Evolutionary conservation across 768 basidiomycete species (phyloP).

Genomic region (Leccinum ochraceum): DNA sequence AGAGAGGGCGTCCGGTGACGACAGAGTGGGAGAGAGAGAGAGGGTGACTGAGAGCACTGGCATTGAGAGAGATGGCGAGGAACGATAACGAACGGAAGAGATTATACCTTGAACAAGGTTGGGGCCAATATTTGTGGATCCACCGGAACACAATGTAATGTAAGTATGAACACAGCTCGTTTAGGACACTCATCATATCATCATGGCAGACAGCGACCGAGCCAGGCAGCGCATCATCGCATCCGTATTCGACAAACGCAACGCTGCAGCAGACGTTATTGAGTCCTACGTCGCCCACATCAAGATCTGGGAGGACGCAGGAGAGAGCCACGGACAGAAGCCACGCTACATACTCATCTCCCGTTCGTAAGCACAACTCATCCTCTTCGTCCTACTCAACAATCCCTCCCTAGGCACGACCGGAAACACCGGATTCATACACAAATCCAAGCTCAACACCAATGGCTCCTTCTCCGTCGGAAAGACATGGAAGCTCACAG

Average conservation of each 20-base stretch:
- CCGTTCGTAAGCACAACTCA: conserved; percentile 53
- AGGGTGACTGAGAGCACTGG: conserved; percentile 20
- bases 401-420: conserved; percentile 47
- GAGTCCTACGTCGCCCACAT: conserved; percentile 86
- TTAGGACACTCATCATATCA: conserved; percentile 7
- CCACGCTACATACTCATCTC: conserved; percentile 90
- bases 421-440: conserved; percentile 70
- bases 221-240: conserved; percentile 71
- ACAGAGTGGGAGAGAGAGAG: conserved; percentile 32
- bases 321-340: conserved; percentile 73
- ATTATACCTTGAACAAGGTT: conserved; percentile 10
- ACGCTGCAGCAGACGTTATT: conserved; percentile 59
- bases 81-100: conserved; percentile 5
- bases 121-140: conserved; percentile 1
- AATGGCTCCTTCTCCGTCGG: conserved; percentile 96
- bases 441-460: conserved; percentile 96
- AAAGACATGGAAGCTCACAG: conserved; percentile 90
- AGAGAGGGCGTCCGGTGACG: conserved; percentile 33
- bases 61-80: conserved; percentile 12
- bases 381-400: conserved; percentile 1
- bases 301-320: conserved; percentile 92
- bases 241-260: conserved; percentile 80
- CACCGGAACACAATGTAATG: background rate
- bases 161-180: conserved; percentile 2
- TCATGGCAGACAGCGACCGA: conserved; percentile 47